phyloP scores from a whole-genome alignment of 2,329 filamentous ascomycete species.

The Aspergillus pseudotamarii region DNA sequence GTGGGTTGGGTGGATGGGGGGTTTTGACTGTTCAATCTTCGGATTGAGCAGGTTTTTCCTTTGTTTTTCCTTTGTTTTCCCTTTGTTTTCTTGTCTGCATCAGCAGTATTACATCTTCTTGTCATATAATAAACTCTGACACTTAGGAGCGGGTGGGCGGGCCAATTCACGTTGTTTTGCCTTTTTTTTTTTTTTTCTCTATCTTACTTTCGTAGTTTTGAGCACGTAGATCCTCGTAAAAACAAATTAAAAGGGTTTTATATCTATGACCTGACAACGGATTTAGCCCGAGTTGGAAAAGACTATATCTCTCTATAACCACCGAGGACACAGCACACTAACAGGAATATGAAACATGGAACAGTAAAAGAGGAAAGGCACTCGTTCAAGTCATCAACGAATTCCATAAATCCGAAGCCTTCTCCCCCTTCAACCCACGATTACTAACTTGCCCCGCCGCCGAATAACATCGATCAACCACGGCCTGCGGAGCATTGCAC shows the following conservation, averaged over 20 bases:
- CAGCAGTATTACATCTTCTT: too few relatives aligned
- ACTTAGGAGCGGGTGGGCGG: too few relatives aligned
- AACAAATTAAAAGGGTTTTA: too few relatives aligned
- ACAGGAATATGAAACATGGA: not conserved
- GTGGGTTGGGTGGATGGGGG: not conserved
- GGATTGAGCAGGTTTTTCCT: too few relatives aligned
- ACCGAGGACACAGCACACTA: not conserved
- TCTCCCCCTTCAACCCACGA: constrained; percentile 14
- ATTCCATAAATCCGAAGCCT: constrained; percentile 25
- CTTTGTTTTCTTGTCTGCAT: not conserved
- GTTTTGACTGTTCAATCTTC: too few relatives aligned
- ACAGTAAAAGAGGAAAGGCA: not conserved
- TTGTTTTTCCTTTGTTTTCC: not conserved
- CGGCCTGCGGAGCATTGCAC: constrained; percentile 21
- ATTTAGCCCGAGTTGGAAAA: not conserved
- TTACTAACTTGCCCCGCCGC: constrained; percentile 11
- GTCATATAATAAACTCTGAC: too few relatives aligned
- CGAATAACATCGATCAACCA: constrained; percentile 18
- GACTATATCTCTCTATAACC: not conserved
- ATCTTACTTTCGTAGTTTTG: not conserved
- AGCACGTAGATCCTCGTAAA: not conserved
- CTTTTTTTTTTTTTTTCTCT: not conserved
- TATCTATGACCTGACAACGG: too few relatives aligned
- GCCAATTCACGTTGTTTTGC: not conserved
- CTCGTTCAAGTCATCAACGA: constrained; percentile 16